Conservation (phyloP, 441 rosid genomes). For the Aleurites moluccanus region DNA sequence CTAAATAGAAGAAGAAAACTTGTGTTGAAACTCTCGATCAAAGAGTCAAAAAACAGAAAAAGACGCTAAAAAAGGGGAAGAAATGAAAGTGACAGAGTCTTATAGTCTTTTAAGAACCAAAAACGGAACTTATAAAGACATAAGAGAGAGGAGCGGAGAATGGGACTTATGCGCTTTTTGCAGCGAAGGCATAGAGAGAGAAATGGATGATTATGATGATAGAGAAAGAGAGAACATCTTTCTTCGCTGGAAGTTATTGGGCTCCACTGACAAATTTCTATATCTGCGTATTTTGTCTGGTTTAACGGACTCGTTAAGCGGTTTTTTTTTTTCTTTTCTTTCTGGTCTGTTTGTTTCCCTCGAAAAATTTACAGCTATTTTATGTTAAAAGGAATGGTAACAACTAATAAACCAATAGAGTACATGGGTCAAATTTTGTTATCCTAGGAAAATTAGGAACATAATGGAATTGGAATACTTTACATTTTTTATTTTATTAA, state of each 20-base stretch:
- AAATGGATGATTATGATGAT: constrained; percentile 24
- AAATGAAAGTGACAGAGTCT: background rate
- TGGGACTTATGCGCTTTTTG: constrained; percentile 21
- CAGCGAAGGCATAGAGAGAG: constrained; percentile 25
- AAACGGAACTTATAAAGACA: background rate
- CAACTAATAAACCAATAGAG: background rate
- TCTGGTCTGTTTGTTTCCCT: background rate
- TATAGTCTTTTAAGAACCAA: background rate
- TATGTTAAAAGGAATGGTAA: background rate
- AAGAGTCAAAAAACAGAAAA: background rate
- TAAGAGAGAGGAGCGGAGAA: constrained; percentile 15
- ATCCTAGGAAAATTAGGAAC: too few species aligned
- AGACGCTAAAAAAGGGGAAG: background rate
- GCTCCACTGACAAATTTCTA: constrained; percentile 11
- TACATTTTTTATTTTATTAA: too few species aligned
- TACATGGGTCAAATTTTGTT: too few species aligned
- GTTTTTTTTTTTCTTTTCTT: background rate
- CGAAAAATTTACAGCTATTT: constrained; percentile 15
- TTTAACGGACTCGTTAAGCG: constrained; percentile 25
- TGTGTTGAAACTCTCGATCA: constrained; percentile 5
- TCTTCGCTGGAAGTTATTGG: constrained; percentile 17
- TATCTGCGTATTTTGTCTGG: constrained; percentile 22
- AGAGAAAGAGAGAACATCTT: constrained; percentile 16
- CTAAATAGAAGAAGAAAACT: constrained; percentile 1
- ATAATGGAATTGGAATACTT: too few species aligned